Percentiles rank a stretch among this genome's conserved stretches.
Evolutionary conservation across 306 rosid genomes (phyloP).

Genomic region (Gastrolobium bilobum): DNA sequence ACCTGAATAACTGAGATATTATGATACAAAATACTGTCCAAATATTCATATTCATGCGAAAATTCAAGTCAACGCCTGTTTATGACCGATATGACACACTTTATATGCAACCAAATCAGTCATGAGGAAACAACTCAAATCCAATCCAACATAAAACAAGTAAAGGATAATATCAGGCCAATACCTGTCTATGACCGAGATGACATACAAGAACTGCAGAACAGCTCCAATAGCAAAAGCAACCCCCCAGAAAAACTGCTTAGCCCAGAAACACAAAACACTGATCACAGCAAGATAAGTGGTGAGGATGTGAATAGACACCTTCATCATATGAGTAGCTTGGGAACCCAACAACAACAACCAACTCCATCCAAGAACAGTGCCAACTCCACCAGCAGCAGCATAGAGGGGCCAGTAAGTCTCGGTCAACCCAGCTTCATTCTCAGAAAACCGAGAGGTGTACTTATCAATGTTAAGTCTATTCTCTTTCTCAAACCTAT

Average conservation of each 20-base stretch:
- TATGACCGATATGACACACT: not conserved
- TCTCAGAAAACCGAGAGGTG: slow-evolving; percentile 55
- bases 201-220: slow-evolving; percentile 87
- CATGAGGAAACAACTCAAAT: not conserved
- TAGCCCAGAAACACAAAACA: slow-evolving; percentile 93
- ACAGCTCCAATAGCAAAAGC: slow-evolving; percentile 85
- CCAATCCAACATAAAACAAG: slow-evolving; percentile 29
- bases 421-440: slow-evolving; percentile 73
- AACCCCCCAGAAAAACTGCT: slow-evolving; percentile 87
- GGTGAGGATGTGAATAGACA: slow-evolving; percentile 87
- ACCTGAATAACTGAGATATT: not conserved
- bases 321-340: slow-evolving; percentile 87
- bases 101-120: not conserved
- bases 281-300: slow-evolving; percentile 95
- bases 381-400: slow-evolving; percentile 92
- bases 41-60: not conserved
- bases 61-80: not conserved
- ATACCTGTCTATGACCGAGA: slow-evolving; percentile 92
- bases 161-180: slow-evolving; percentile 22
- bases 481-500: slow-evolving; percentile 73
- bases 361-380: slow-evolving; percentile 89
- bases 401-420: slow-evolving; percentile 92
- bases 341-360: slow-evolving; percentile 80
- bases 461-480: slow-evolving; percentile 80
- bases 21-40: not conserved